A percentile compares a stretch with the other conserved stretches of the same genome.
Conservation (phyloP, 1,139 yeast genomes). For the Lodderomyces metapsilosis region DNA sequence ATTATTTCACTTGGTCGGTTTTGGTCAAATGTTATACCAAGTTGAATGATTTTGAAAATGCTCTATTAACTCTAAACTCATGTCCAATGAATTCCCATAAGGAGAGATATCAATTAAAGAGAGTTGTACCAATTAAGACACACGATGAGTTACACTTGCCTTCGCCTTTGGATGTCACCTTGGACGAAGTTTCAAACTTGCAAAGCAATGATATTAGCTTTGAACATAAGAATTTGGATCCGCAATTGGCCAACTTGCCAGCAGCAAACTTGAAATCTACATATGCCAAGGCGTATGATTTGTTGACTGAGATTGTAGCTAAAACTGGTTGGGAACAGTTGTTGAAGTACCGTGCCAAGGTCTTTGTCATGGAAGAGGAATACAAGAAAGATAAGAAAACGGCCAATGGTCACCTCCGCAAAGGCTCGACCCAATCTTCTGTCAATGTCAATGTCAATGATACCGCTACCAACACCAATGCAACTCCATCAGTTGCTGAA, state of each 20-base stretch:
- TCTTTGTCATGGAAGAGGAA: conserved; percentile 95
- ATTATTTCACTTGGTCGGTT: conserved; percentile 78
- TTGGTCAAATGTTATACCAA: conserved; percentile 73
- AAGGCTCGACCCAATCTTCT: conserved; percentile 16
- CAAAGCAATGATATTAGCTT: conserved; percentile 50
- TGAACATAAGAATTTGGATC: conserved; percentile 62
- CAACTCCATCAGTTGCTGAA: conserved; percentile 6
- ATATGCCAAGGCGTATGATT: conserved; percentile 73
- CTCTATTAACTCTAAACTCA: conserved; percentile 79
- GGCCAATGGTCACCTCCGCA: conserved; percentile 17
- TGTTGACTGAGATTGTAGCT: conserved; percentile 69
- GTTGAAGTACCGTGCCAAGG: conserved; percentile 72
- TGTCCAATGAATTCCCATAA: conserved; percentile 86
- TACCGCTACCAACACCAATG: conserved; percentile 1
- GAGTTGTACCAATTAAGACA: conserved; percentile 61
- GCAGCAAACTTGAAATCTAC: conserved; percentile 78
- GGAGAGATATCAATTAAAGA: conserved; percentile 53
- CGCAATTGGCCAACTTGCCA: conserved; percentile 67
- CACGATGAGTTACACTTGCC: conserved; percentile 67
- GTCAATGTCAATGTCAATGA: conserved; percentile 12
- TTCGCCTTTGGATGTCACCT: conserved; percentile 73
- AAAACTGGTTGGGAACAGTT: conserved; percentile 90
- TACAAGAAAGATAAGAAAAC: conserved; percentile 50
- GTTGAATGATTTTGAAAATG: conserved; percentile 68
- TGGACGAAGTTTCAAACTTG: conserved; percentile 58